Evolutionary conservation across 306 rosid species (phyloP), one percentile per base, ranked within the genome.

Genomic region (Sindora glabra): DNA sequence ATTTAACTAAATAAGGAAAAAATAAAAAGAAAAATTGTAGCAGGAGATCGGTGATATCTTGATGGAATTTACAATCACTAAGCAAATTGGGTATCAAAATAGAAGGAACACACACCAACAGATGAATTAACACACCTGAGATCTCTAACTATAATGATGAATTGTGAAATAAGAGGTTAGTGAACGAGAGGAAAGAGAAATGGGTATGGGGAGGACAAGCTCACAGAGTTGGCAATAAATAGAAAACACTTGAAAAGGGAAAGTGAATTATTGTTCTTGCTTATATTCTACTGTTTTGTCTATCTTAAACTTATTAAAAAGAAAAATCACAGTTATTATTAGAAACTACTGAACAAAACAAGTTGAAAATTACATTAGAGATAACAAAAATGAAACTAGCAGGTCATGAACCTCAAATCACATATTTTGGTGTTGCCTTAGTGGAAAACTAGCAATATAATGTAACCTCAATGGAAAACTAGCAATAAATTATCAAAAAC

Each of bases 261-360:
- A 68, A 73, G 87, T 78, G 83, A 89, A 92, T 89, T 80, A 86
- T 89, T 89, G 96, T 77, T 67, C n/a, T n/a, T n/a, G n/a, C n/a
- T n/a, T n/a, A n/a, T n/a, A n/a, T n/a, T n/a, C n/a, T n/a, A n/a
- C n/a, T n/a, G n/a, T n/a, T n/a, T n/a, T n/a, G n/a, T n/a, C n/a
- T n/a, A n/a, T n/a, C n/a, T n/a, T n/a, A n/a, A n/a, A n/a, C n/a
- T n/a, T n/a, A n/a, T n/a, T n/a, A n/a, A n/a, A n/a, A n/a, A n/a
- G n/a, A n/a, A n/a, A n/a, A n/a, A n/a, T n/a, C n/a, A n/a, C n/a
- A n/a, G n/a, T n/a, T n/a, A n/a, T n/a, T n/a, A n/a, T n/a, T n/a
- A n/a, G n/a, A n/a, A n/a, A n/a, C n/a, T n/a, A n/a, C n/a, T n/a
- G n/a, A n/a, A n/a, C n/a, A n/a, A n/a, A n/a, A n/a, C n/a, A n/a